phyloP scores from a whole-genome alignment of 2,329 filamentous ascomycete genomes.

The Penicillium sp. region DNA sequence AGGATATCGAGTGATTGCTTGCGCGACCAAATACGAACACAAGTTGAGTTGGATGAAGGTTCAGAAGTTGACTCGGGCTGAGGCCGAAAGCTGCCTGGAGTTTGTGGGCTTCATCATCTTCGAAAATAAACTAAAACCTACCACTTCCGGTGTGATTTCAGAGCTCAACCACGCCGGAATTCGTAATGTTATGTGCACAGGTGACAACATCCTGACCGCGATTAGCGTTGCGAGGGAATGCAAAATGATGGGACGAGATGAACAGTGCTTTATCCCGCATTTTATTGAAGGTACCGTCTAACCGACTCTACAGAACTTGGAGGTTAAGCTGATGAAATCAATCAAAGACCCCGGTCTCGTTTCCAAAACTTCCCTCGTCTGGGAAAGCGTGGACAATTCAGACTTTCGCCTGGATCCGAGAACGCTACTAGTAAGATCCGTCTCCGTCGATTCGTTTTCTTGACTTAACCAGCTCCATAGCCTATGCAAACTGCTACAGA shows the following conservation, averaged over 20 bases:
- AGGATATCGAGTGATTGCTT: slow-evolving; percentile 94
- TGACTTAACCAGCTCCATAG: slow-evolving; percentile 39
- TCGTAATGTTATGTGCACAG: slow-evolving; percentile 91
- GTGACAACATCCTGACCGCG: slow-evolving; percentile 95
- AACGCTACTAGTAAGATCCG: slow-evolving; percentile 62
- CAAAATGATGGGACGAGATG: slow-evolving; percentile 71
- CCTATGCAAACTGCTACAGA: slow-evolving; percentile 69
- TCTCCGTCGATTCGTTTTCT: neutral
- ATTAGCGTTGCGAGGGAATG: slow-evolving; percentile 94
- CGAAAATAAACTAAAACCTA: slow-evolving; percentile 95
- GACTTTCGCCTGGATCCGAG: slow-evolving; percentile 73
- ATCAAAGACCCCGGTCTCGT: slow-evolving; percentile 65
- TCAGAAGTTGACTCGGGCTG: slow-evolving; percentile 84
- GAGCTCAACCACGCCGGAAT: slow-evolving; percentile 83
- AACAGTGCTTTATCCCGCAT: slow-evolving; percentile 89
- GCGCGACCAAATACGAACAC: slow-evolving; percentile 81
- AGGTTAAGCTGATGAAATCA: neutral
- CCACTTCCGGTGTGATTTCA: slow-evolving; percentile 73
- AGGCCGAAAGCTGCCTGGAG: slow-evolving; percentile 78
- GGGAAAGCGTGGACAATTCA: slow-evolving; percentile 93
- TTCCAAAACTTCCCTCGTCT: slow-evolving; percentile 69
- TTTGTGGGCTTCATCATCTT: slow-evolving; percentile 98
- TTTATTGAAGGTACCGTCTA: slow-evolving; percentile 65
- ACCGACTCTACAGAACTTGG: neutral
- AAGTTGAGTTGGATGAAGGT: slow-evolving; percentile 92